Conservation (phyloP, 2,329 filamentous ascomycete species). For the Metarhizium anisopliae region DNA sequence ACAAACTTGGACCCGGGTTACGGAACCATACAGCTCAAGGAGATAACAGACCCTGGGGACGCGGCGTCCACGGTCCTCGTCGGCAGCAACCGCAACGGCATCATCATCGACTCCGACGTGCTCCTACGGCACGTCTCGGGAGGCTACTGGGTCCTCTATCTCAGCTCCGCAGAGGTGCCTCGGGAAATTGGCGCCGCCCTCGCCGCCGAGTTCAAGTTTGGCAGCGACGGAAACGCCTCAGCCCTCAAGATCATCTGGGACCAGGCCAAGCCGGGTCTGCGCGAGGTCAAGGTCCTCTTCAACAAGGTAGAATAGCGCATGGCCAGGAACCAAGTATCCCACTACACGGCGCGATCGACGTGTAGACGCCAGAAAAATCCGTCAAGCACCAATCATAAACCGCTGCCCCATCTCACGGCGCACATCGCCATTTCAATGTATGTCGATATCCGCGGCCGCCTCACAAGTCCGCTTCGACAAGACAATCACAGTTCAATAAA, state of each 20-base stretch:
- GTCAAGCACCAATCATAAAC: too few species aligned
- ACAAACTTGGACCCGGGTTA: conserved; percentile 36
- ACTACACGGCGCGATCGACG: too few species aligned
- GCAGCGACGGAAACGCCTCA: neutral
- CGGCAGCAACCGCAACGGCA: conserved; percentile 10
- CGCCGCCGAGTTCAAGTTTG: neutral
- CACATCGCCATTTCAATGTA: too few species aligned
- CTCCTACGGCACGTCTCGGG: conserved; percentile 19
- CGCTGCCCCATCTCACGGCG: too few species aligned
- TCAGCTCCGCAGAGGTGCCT: neutral
- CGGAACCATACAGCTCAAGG: conserved; percentile 13
- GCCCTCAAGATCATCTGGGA: conserved; percentile 11
- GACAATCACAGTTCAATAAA: too few species aligned
- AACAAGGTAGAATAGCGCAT: neutral
- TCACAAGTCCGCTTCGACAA: too few species aligned
- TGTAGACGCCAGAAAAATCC: too few species aligned
- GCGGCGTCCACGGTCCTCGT: conserved; percentile 12
- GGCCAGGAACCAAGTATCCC: neutral
- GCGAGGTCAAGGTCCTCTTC: neutral
- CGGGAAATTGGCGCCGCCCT: neutral
- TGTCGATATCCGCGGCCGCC: too few species aligned
- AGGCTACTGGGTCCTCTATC: conserved; percentile 14
- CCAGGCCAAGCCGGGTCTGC: neutral
- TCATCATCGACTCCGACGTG: conserved; percentile 12
- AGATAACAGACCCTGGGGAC: conserved; percentile 7